Evolutionary conservation across 2,329 filamentous ascomycete genomes (phyloP), one percentile per base, ranked within the genome.

Genomic region (Moelleriella libera): DNA sequence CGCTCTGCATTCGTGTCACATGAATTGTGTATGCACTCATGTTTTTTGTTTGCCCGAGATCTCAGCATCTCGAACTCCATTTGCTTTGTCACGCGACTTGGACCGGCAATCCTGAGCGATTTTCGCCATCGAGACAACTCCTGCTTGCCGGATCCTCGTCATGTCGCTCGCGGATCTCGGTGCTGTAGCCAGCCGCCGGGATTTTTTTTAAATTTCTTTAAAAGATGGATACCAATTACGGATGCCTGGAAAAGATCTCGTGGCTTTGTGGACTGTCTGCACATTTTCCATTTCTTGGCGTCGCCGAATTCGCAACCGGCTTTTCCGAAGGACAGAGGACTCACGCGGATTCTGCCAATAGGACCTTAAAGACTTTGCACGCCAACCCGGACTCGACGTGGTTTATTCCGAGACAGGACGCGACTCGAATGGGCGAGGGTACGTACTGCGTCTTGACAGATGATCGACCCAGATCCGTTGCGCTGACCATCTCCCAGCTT

Each of bases 281-380:
- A 21, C 50, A 50, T 42, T 50, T 49, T 55, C 58, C 55, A 54
- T 55, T 50, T 54, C 57, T 50, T 47, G 52, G 48, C 48, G 39
- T 50, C 49, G 34, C 45, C 43, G 30, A 37, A 37, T 47, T 44
- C 45, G 45, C 39, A 41, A 39, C 41, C 47, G 47, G 55, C 60
- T 58, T 52, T 59, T 63, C 70, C 75, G 72, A 71, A 75, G 72
- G 75, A 78, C 65, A 78, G 71, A 66, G 78, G 71, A 88, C 85
- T 89, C 86, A 92, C 84, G 76, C 77, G 78, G 77, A 78, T 69
- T 76, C 75, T 81, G 76, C 76, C 72, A 82, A 71, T 88, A 98
- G 92, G 92, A 98, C 69, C 82, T 98, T 47, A 98, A 98, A 85
- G 92, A 98, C 68, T 98, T 98, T 70, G 92, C 92, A 53, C 88